phyloP scores from a whole-genome alignment of 2,329 filamentous ascomycete species.

The Colletotrichum sp. region DNA sequence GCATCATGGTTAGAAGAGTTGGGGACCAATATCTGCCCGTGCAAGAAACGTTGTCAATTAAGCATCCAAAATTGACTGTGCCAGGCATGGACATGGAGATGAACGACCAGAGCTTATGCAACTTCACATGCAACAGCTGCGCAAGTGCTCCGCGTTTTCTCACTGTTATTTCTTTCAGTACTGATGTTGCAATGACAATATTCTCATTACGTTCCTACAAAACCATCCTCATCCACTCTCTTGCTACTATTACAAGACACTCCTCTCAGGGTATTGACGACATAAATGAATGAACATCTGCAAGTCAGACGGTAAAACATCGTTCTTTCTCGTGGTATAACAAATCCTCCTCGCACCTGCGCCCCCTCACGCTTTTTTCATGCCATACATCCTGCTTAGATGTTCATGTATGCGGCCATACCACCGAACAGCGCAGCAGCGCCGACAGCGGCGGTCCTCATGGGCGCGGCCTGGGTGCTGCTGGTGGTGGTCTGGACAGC shows the following conservation, averaged over 20 bases:
- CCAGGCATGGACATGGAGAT: too few species aligned
- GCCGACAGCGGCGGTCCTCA: conserved; percentile 43
- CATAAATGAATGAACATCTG: background rate
- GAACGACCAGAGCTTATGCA: rapidly evolving
- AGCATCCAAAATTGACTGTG: too few species aligned
- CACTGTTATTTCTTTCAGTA: background rate
- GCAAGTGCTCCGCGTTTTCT: too few species aligned
- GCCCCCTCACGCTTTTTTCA: rapidly evolving
- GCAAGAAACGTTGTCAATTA: too few species aligned
- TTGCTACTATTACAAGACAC: background rate
- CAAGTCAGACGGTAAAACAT: background rate
- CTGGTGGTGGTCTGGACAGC: conserved; percentile 33
- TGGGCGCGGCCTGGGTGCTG: conserved; percentile 31
- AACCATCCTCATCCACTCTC: background rate
- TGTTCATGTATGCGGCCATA: conserved; percentile 35
- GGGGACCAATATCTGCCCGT: too few species aligned
- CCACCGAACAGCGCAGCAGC: conserved; percentile 51
- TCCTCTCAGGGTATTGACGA: background rate
- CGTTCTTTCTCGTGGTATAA: background rate
- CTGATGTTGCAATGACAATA: background rate
- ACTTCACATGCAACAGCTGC: too few species aligned
- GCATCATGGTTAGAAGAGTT: too few species aligned
- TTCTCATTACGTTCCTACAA: background rate
- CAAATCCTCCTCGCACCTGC: background rate
- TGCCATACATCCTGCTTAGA: background rate